Conservation (phyloP, 371 early-diverging fungal species). For the Apophysomyces trapeziformis region DNA sequence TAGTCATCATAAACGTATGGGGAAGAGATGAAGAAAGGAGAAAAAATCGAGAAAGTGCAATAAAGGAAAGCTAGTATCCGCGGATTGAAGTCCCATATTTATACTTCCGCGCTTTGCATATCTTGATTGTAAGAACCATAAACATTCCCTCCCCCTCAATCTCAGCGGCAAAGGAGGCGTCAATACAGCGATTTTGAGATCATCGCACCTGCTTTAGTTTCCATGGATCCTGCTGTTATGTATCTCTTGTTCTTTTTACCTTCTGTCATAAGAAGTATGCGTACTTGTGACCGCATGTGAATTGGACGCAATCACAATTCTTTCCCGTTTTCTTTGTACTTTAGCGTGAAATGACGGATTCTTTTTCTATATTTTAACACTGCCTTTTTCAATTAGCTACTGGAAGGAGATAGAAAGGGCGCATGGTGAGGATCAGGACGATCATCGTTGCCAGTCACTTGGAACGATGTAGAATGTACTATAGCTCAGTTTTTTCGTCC, state of each 20-base stretch:
- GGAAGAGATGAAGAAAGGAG: background rate
- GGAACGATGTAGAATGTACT: too few relatives aligned
- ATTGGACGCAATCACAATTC: background rate
- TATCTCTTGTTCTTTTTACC: background rate
- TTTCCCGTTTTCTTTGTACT: background rate
- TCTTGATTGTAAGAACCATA: background rate
- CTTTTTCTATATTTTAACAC: background rate
- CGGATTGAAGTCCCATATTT: background rate
- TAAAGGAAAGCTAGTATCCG: background rate
- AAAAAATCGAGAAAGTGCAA: background rate
- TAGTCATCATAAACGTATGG: background rate
- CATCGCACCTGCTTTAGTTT: background rate
- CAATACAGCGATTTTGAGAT: background rate
- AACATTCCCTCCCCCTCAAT: background rate
- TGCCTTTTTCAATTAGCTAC: background rate
- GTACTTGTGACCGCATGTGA: constrained; percentile 5
- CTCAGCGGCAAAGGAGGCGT: constrained; percentile 2
- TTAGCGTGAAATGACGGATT: background rate
- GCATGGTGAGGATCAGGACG: too few relatives aligned
- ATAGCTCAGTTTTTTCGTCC: too few relatives aligned
- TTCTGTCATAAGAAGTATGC: background rate
- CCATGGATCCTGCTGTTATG: background rate
- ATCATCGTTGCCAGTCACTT: too few relatives aligned
- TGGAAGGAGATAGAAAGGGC: too few relatives aligned
- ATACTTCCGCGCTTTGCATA: constrained; percentile 10